Percentiles rank a stretch among this genome's conserved stretches.
These are phyloP conservation scores for Nymphaea thermarum DNA, from an alignment of 164 flowering plant species.

Conservation along the genomic window DNA sequence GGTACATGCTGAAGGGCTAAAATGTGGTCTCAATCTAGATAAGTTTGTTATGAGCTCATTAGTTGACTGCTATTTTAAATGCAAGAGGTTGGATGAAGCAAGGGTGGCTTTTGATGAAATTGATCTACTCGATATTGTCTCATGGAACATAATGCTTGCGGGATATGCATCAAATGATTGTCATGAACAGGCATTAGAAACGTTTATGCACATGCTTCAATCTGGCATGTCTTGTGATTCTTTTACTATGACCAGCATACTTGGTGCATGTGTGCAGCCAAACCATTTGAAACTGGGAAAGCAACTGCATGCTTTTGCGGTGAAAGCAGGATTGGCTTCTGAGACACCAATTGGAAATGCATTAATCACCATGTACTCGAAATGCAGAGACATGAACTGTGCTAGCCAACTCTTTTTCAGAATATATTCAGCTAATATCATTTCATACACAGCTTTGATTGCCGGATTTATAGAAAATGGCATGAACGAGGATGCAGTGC, in stretches of 20 bases:
- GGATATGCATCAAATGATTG: constrained; percentile 13
- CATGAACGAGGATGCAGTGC: constrained; percentile 15
- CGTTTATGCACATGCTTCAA: constrained; percentile 12
- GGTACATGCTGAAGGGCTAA: constrained; percentile 12
- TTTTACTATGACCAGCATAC: constrained; percentile 21
- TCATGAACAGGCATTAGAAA: constrained; percentile 11
- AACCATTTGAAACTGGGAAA: constrained; percentile 12
- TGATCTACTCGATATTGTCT: constrained; percentile 14
- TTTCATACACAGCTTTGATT: constrained; percentile 22
- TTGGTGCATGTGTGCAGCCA: constrained; percentile 15
- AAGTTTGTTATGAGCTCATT: constrained; percentile 19
- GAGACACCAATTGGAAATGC: constrained; percentile 21
- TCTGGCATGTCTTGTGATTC: constrained; percentile 12
- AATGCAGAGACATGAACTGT: constrained; percentile 10
- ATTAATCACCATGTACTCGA: constrained; percentile 21
- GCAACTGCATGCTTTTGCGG: constrained; percentile 17
- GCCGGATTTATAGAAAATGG: constrained; percentile 19
- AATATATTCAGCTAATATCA: constrained; percentile 14
- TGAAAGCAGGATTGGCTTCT: constrained; percentile 13
- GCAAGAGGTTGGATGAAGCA: constrained; percentile 14
- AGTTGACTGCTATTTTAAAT: constrained; percentile 16
- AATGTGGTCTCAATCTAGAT: constrained; percentile 13
- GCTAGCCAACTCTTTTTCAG: not conserved
- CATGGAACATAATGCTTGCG: constrained; percentile 22
- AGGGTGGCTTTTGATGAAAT: constrained; percentile 17